phyloP scores from a whole-genome alignment of 495 filamentous ascomycete species.

The Annulohypoxylon bovei region DNA sequence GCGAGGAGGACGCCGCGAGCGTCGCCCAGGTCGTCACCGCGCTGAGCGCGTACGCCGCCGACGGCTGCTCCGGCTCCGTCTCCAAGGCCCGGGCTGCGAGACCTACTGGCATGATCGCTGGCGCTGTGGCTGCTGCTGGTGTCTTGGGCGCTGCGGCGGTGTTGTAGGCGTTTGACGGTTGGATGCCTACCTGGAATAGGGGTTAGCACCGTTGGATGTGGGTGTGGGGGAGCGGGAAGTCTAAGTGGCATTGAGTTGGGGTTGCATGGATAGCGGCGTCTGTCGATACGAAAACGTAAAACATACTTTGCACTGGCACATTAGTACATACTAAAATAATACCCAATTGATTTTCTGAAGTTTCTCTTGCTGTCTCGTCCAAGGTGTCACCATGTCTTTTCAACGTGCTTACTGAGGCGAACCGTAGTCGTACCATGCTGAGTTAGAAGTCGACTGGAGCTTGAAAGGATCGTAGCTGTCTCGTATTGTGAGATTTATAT shows the following conservation, averaged over 20 bases:
- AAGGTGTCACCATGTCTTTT: too few relatives aligned
- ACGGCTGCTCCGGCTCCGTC: not conserved
- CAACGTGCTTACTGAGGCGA: too few relatives aligned
- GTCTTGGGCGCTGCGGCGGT: slow-evolving; percentile 21
- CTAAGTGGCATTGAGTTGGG: not conserved
- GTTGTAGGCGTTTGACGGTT: not conserved
- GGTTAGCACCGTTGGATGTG: not conserved
- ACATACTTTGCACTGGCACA: too few relatives aligned
- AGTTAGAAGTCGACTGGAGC: too few relatives aligned
- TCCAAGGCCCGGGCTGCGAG: slow-evolving; percentile 16
- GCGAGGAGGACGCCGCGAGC: not conserved
- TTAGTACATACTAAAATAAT: too few relatives aligned
- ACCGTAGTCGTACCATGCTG: too few relatives aligned
- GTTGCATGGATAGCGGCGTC: not conserved
- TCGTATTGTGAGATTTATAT: too few relatives aligned
- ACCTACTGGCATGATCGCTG: slow-evolving; percentile 29
- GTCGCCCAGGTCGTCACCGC: not conserved
- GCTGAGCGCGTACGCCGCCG: not conserved
- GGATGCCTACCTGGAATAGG: not conserved
- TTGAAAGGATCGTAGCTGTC: too few relatives aligned
- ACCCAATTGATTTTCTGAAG: not conserved
- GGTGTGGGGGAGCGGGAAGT: not conserved
- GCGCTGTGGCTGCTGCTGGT: slow-evolving; percentile 31
- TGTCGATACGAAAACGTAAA: too few relatives aligned
- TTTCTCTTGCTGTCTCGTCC: too few relatives aligned